Evolutionary conservation across 163 green algal genomes (phyloP).

Genomic region (Chloromonas sp.): DNA sequence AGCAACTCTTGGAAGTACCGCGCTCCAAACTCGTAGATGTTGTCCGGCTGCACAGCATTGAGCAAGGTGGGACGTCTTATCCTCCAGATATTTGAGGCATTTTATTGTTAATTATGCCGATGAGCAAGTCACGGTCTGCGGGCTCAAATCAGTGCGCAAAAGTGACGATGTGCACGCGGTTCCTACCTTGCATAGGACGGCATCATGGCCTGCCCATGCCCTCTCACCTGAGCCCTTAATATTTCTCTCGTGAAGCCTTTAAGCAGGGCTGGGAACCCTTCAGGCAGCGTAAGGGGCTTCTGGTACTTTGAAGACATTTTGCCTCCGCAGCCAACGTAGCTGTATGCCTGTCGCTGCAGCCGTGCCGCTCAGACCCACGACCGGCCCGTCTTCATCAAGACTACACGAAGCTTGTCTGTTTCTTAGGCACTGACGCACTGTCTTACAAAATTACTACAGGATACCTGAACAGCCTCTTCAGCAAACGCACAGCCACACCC

Average conservation of each 20-base stretch:
- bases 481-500: no score
- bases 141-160: no score
- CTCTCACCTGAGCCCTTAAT: conserved; percentile 43
- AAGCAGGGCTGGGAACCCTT: conserved; percentile 52
- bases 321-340: no score
- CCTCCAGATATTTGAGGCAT: neutral
- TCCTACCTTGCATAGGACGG: no score
- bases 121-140: no score
- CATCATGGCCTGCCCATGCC: neutral
- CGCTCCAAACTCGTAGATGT: conserved; percentile 68
- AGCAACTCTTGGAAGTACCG: conserved; percentile 46
- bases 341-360: neutral
- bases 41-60: conserved; percentile 44
- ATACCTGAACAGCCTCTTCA: no score
- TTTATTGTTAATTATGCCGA: no score
- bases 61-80: neutral
- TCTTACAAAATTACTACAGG: neutral
- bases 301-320: conserved; percentile 63
- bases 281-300: conserved; percentile 56
- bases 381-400: neutral
- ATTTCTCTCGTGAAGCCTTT: conserved; percentile 67
- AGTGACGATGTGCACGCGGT: no score
- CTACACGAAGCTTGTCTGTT: neutral
- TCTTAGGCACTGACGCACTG: neutral
- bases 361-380: neutral